Base-by-base conservation (phyloP, 176 grass and related monocot genomes). In the Phoenix dactylifera region DNA sequence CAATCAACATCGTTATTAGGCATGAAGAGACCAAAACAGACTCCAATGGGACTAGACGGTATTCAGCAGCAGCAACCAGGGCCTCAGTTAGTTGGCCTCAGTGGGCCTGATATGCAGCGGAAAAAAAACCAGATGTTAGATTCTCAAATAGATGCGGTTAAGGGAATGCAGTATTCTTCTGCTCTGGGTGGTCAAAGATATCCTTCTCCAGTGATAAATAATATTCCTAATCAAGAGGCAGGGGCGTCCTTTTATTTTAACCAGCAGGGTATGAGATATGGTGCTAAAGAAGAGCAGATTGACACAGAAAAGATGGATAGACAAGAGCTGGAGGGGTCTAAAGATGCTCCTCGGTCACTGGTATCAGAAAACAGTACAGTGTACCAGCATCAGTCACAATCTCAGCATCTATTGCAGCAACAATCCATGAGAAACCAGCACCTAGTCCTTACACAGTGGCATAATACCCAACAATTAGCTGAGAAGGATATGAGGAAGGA, bases 401-500 rank as follows among this genome's bases (percentile, higher is more conserved):
- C 71, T 69, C 81, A 81, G 49, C 63, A 81, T 62, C 74, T 82
- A 48, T 39, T 68, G 74, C 86, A 82, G 25, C 87, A 86, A 65
- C 54, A 51, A 66, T 59, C 48, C 18, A 63, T 76, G 61, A 73
- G 82, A 79, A 90, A 79, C 44, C 78, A 82, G 67, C 51, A 53
- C 58, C 72, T 68, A 50, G 79, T 64, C 54, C 49, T 75, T 68
- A 23, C 51, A 54, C 87, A 82, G 57, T 82, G 82, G 87, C 79
- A 82, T 44, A 85, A 83, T 80, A 57, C 61, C 26, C 55, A 76
- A 15, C 56, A 64, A 58, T 26, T 74, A 73, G 24, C 35, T 74
- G 85, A 89, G 68, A 89, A 89, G 73, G 86, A 90, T 61, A 61
- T 85, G 67, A 84, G 83, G 76, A 85, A 81, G 70, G 86, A 89